Percentiles rank a stretch among this genome's conserved stretches.
Evolutionary conservation across 1,139 yeast genomes (phyloP).

Genomic region (Yamadazyma friedrichii): DNA sequence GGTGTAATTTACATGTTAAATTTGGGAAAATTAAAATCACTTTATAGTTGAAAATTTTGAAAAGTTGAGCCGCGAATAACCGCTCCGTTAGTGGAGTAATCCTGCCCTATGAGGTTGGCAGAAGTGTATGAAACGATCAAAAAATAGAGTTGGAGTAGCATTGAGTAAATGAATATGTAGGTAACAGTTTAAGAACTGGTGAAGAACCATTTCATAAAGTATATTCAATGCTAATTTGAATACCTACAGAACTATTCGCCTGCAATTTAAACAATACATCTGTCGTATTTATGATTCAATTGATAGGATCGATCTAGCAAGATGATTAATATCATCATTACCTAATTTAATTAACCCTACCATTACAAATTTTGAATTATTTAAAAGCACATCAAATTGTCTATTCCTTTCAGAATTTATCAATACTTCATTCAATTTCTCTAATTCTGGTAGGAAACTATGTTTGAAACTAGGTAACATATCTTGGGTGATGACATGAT

Average conservation of each 20-base stretch:
- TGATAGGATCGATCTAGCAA: conserved; percentile 9
- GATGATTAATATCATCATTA: conserved; percentile 4
- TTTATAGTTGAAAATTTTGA: conserved; percentile 1
- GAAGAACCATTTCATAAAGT: too few relatives aligned
- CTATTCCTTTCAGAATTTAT: conserved; percentile 7
- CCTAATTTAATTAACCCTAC: conserved; percentile 19
- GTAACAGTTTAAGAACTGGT: too few relatives aligned
- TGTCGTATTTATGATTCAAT: background rate
- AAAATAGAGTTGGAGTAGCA: too few relatives aligned
- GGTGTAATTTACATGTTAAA: background rate
- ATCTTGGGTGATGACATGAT: background rate
- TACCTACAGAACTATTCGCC: too few relatives aligned
- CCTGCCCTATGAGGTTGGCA: background rate
- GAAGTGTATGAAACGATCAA: too few relatives aligned
- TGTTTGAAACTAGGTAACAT: background rate
- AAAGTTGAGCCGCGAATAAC: background rate
- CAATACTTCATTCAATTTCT: conserved; percentile 11
- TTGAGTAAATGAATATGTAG: too few relatives aligned
- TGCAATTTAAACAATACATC: background rate
- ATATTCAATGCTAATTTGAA: too few relatives aligned
- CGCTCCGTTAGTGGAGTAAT: conserved; percentile 1
- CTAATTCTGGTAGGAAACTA: conserved; percentile 7
- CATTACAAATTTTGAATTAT: conserved; percentile 36
- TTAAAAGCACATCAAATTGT: conserved; percentile 21
- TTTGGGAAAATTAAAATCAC: background rate